A percentile compares a stretch with the other conserved stretches of the same genome.
Evolutionary conservation across 2,329 filamentous ascomycete species (phyloP).

Genomic region (Ceratocystis variospora): DNA sequence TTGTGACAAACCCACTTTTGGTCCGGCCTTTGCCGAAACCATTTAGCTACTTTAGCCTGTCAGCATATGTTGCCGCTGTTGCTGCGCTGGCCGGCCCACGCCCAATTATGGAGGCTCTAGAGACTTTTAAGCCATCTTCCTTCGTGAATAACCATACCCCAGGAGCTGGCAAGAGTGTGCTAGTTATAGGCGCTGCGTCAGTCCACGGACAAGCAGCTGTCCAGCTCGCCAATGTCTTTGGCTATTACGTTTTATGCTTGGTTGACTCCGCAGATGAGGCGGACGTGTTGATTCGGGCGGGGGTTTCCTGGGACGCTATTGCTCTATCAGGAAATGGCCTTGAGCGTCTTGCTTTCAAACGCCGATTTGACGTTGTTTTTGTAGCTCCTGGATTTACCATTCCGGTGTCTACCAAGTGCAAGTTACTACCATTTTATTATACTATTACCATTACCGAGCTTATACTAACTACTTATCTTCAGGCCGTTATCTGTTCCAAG

Average conservation of each 20-base stretch:
- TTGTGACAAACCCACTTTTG: conserved; percentile 2
- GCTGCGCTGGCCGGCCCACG: neutral
- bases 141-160: neutral
- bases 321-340: conserved; percentile 22
- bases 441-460: neutral
- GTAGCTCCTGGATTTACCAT: neutral
- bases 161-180: neutral
- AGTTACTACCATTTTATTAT: conserved; percentile 19
- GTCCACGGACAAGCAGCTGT: conserved; percentile 33
- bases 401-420: conserved; percentile 25
- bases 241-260: conserved; percentile 32
- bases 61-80: conserved; percentile 12
- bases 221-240: conserved; percentile 28
- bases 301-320: conserved; percentile 28
- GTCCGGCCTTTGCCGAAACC: neutral
- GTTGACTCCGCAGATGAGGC: conserved; percentile 28
- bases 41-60: conserved; percentile 11
- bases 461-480: neutral
- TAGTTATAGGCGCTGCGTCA: conserved; percentile 9
- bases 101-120: conserved; percentile 10
- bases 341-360: neutral
- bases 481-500: conserved; percentile 13
- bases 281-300: conserved; percentile 26
- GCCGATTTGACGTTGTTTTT: conserved; percentile 9
- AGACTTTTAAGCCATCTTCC: neutral